Evolutionary conservation across 2,329 filamentous ascomycete genomes (phyloP).

Genomic region (Colletotrichum camelliae): DNA sequence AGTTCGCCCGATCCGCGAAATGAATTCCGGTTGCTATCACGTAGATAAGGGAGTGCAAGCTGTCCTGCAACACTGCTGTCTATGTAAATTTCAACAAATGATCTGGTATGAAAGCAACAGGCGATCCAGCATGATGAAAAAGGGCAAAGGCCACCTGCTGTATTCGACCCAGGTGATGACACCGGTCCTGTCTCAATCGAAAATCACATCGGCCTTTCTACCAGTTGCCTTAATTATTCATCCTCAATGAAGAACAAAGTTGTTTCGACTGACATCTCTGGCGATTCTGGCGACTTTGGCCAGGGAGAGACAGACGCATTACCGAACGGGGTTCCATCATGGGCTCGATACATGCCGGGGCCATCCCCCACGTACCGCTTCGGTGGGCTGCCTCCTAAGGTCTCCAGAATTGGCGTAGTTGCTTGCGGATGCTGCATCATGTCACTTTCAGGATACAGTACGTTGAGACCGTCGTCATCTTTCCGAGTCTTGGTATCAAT

Average conservation of each 20-base stretch:
- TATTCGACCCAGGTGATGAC: neutral
- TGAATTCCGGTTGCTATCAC: neutral
- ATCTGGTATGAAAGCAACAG: neutral
- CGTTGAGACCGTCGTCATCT: neutral
- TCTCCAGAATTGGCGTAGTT: neutral
- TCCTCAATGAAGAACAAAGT: neutral
- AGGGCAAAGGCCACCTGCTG: neutral
- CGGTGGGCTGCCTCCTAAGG: neutral
- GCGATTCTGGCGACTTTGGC: neutral
- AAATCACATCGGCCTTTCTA: neutral
- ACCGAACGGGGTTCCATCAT: neutral
- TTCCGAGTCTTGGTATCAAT: neutral
- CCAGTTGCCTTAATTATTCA: neutral
- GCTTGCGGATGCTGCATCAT: neutral
- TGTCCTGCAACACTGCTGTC: neutral
- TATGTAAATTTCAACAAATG: neutral
- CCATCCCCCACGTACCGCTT: neutral
- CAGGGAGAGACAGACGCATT: neutral
- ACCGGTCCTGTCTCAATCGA: neutral
- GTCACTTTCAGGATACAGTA: neutral
- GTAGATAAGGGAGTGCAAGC: neutral
- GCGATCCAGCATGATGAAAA: neutral
- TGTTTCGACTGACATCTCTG: neutral
- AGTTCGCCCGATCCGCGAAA: neutral
- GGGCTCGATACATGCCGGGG: neutral